Percentiles rank a stretch among this genome's conserved stretches.
These are phyloP conservation scores for Penium margaritaceum DNA, from an alignment of 139 green algal species.

Conservation along the genomic window DNA sequence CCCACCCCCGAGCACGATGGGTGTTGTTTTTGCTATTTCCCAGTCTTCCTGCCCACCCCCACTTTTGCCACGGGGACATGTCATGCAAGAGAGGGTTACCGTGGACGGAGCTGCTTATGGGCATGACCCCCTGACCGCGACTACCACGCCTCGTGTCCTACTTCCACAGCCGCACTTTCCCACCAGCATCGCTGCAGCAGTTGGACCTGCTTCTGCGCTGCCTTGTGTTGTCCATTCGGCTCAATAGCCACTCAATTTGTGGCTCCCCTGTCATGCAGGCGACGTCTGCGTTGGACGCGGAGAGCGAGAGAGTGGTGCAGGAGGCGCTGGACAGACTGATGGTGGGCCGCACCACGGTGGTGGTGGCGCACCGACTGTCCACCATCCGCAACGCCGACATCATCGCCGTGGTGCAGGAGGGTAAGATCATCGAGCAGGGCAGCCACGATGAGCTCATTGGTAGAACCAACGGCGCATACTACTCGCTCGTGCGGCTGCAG, in stretches of 20 bases:
- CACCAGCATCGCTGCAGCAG: too few relatives aligned
- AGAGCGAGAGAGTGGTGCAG: constrained; percentile 70
- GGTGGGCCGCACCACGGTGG: constrained; percentile 76
- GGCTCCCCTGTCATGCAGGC: constrained; percentile 16
- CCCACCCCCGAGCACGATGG: too few relatives aligned
- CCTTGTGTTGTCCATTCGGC: not conserved
- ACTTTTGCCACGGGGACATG: too few relatives aligned
- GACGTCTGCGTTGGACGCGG: constrained; percentile 36
- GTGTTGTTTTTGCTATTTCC: too few relatives aligned
- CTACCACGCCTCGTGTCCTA: not conserved
- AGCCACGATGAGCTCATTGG: constrained; percentile 62
- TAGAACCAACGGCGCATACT: constrained; percentile 22
- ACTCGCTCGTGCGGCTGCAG: constrained; percentile 32
- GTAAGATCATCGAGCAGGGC: constrained; percentile 51
- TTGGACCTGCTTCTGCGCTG: not conserved
- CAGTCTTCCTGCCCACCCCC: too few relatives aligned
- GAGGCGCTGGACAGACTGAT: constrained; percentile 66
- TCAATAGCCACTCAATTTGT: not conserved
- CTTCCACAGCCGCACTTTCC: not conserved
- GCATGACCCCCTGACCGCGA: not conserved
- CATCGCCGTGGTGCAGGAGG: constrained; percentile 66
- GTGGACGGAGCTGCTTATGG: too few relatives aligned
- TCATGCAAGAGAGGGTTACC: too few relatives aligned
- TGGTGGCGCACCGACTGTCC: constrained; percentile 89
- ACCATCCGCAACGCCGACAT: constrained; percentile 65